Percentiles rank a stretch among this genome's conserved stretches.
Conservation (phyloP, 2,329 filamentous ascomycete species). For the Colletotrichum musae region DNA sequence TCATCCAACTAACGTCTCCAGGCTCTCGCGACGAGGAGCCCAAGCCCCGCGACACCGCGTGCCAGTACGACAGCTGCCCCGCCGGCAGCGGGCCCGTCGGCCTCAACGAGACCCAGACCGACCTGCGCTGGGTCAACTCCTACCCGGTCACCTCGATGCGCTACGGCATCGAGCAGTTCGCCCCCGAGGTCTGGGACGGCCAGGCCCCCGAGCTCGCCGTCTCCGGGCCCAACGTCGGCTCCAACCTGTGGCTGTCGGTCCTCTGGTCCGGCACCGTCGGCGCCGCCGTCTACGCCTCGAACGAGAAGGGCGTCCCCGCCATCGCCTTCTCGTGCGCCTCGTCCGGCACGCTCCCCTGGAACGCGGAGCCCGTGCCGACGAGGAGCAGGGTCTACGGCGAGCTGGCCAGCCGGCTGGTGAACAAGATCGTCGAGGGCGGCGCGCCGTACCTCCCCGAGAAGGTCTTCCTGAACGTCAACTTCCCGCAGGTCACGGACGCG, state of each 20-base stretch:
- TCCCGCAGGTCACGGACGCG: constrained; percentile 60
- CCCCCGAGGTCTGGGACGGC: constrained; percentile 66
- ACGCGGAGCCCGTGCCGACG: constrained; percentile 64
- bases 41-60: constrained; percentile 61
- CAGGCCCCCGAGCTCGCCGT: constrained; percentile 74
- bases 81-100: constrained; percentile 69
- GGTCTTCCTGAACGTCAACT: constrained; percentile 80
- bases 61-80: constrained; percentile 74
- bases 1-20: constrained; percentile 46
- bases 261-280: constrained; percentile 79
- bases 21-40: constrained; percentile 67
- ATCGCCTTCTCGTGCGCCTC: constrained; percentile 76
- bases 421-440: constrained; percentile 67
- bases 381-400: constrained; percentile 75
- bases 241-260: constrained; percentile 70
- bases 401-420: constrained; percentile 71
- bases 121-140: constrained; percentile 81
- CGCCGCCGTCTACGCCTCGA: constrained; percentile 71
- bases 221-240: constrained; percentile 72
- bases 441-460: constrained; percentile 74
- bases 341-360: constrained; percentile 66
- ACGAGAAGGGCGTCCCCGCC: constrained; percentile 70
- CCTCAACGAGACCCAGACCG: constrained; percentile 67
- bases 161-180: constrained; percentile 72
- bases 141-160: constrained; percentile 76